Evolutionary conservation across 2,329 filamentous ascomycete species (phyloP).

Genomic region (Aureobasidium lini): DNA sequence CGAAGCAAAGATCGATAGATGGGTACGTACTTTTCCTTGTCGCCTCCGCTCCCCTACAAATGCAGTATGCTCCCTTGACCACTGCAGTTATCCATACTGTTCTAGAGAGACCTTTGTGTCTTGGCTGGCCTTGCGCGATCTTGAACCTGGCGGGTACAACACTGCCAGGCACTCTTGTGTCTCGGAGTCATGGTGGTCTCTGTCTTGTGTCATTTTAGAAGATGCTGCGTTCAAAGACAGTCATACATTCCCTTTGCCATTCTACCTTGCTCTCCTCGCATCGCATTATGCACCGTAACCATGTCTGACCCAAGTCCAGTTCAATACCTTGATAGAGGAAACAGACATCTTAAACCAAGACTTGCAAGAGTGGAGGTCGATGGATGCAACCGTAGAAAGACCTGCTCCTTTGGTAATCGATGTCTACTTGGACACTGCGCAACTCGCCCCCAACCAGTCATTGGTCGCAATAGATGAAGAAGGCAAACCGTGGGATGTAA

Average conservation of each 20-base stretch:
- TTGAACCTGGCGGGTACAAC: background rate
- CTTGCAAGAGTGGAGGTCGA: constrained; percentile 71
- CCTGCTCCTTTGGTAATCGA: constrained; percentile 85
- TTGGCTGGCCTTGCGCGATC: constrained; percentile 1
- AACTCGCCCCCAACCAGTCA: constrained; percentile 74
- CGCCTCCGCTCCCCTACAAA: background rate
- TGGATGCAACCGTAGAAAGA: constrained; percentile 66
- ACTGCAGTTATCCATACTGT: background rate
- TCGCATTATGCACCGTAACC: background rate
- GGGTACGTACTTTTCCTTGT: constrained; percentile 51
- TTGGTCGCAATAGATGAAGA: constrained; percentile 81
- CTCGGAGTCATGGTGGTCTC: background rate
- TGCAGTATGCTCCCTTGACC: constrained; percentile 4
- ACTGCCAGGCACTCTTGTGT: constrained; percentile 3
- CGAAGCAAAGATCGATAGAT: constrained; percentile 70
- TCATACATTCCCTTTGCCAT: background rate
- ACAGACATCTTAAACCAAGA: constrained; percentile 81
- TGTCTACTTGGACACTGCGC: constrained; percentile 59
- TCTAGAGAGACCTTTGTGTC: background rate
- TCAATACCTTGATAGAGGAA: constrained; percentile 90
- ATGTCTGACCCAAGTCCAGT: constrained; percentile 48
- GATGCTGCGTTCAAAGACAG: background rate
- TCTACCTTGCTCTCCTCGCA: background rate
- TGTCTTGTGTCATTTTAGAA: constrained; percentile 8
- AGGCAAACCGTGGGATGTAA: constrained; percentile 87